Evolutionary conservation across 2,329 filamentous ascomycete genomes (phyloP).

Genomic region (Helicocarpus griseus): DNA sequence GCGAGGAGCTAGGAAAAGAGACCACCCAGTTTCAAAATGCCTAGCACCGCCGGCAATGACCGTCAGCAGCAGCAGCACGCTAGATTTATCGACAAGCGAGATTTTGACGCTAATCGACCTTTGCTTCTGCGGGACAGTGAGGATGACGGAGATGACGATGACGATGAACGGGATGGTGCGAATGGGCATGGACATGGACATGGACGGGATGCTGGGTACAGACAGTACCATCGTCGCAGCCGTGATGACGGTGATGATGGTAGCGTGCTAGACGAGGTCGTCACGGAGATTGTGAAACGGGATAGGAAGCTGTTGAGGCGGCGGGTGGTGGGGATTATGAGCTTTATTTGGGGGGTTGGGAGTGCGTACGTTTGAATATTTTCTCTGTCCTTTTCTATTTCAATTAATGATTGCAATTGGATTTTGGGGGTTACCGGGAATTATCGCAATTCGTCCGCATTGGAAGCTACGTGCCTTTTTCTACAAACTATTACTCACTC

Average conservation of each 20-base stretch:
- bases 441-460: too few relatives aligned
- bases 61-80: too few relatives aligned
- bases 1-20: too few relatives aligned
- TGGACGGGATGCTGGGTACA: conserved; percentile 8
- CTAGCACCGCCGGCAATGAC: neutral
- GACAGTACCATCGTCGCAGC: neutral
- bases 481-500: conserved; percentile 6
- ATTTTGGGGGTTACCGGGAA: neutral
- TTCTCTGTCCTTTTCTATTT: neutral
- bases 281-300: conserved; percentile 49
- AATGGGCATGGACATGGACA: neutral
- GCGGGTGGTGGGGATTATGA: conserved; percentile 43
- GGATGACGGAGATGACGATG: conserved; percentile 10
- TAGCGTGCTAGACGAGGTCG: conserved; percentile 50
- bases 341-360: conserved; percentile 52
- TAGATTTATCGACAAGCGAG: conserved; percentile 31
- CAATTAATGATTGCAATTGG: neutral
- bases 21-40: neutral
- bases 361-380: conserved; percentile 38
- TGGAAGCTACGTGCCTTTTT: too few relatives aligned
- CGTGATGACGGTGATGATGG: conserved; percentile 12
- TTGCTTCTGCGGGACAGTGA: conserved; percentile 12
- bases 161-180: conserved; percentile 8
- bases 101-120: conserved; percentile 36
- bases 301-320: conserved; percentile 46